Evolutionary conservation across 805 yeast genomes (phyloP), one percentile per base, ranked within the genome.

Genomic region (Candida vaughaniae): DNA sequence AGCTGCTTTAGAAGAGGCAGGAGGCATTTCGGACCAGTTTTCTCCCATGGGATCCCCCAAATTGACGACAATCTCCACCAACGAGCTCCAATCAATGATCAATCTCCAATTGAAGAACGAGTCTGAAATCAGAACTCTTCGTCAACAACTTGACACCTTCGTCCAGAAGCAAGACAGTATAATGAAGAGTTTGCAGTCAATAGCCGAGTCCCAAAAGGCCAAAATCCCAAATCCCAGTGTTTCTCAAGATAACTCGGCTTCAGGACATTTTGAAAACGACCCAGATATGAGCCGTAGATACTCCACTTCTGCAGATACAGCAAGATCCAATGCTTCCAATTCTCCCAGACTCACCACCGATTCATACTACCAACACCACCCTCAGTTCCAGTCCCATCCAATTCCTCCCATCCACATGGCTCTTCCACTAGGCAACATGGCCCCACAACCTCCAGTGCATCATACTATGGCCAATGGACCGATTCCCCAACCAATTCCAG

Each of bases 161-260:
- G 31, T 42, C 9, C 23, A 35, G 12, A 43, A 45, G 19, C 53
- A 52, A 22, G 23, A 38, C n/a, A 30, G 29, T 4, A 31, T 53
- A 6, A 33, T 35, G 27, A 28, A 32, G 5, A 35, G 46, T 11
- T 31, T 33, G 9, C 29, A 33, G 23, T 6, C 10, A 20, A 7
- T 20, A 10, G 10, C 6, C 10, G 23, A 20, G 6, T 10, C 6
- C 6, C 10, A 6, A 6, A 10, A 20, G 6, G 6, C 23, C 6
- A 20, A 7, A 7, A 6, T 7, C 10, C 10, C 23, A 6, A 20
- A 20, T 20, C 10, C 23, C 10, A 6, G 9, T 10, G 23, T 6
- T 20, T 20, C 23, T 10, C 23, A 20, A 10, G 23, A 20, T 7
- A 20, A 20, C 10, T 20, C 23, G 6, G 10, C 6, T 20, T 20